Base-by-base conservation (phyloP, 192 early-diverging fungal genomes). In the Diversispora eburnea region DNA sequence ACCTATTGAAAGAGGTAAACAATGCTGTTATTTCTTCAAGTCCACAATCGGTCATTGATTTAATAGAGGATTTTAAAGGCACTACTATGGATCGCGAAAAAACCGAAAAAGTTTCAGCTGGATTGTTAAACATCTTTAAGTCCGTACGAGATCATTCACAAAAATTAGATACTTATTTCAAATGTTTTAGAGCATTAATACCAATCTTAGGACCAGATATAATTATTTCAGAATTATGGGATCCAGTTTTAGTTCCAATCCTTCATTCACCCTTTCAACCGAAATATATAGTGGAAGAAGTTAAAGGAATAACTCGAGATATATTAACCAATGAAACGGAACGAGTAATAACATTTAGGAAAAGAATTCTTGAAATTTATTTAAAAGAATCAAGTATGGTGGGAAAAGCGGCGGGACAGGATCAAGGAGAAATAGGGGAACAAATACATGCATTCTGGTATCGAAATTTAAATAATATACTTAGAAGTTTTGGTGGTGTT, bases 221-320 rank as follows among this genome's bases (percentile, higher is more conserved):
- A 33, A 45, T 82, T 25, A 79, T 82, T 19, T 2, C 67, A 2
- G 77, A 82, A 47, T 82, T 77, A 77, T 82, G 77, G 77, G 73
- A 79, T 55, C 68, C 65, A 9, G 70, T 82, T 10, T 76, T 82
- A 39, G 52, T 76, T 55, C 77, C 75, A 0, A 72, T 76, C 5
- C 67, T 82, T 3, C 72, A 79, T 33, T 57, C 69, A 12, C 54
- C 52, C n/a, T 19, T 45, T 19, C 69, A 70, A 20, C 52, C 69
- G 15, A 70, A 70, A 20, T 52, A 58, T n/a, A 70, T 58, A 58
- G 42, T 70, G 7, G 69, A 70, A 56, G 54, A 70, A 70, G 56
- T 45, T 3, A 70, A 70, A 46, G 45, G 43, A 8, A 55, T 70
- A 43, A 20, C 45, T 58, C 12, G 33, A n/a, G 69, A 70, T n/a